phyloP scores from a whole-genome alignment of 306 rosid genomes.

The Corylus americana region DNA sequence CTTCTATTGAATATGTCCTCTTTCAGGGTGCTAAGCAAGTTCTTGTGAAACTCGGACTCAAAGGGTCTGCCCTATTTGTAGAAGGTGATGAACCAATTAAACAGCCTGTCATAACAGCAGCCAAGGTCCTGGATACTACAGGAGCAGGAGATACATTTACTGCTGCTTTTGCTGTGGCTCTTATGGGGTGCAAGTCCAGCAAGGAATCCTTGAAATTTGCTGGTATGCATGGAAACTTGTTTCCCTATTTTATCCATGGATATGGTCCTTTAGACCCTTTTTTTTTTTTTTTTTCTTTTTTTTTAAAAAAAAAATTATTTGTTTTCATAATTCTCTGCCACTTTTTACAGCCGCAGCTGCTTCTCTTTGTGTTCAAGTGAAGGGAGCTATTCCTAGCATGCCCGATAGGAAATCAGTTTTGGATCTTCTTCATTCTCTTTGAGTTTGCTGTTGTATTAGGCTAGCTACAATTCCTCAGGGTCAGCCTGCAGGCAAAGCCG shows the following conservation, averaged over 20 bases:
- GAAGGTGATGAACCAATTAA: constrained; percentile 81
- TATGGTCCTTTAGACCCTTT: constrained; percentile 1
- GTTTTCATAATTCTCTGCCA: constrained; percentile 15
- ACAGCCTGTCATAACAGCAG: constrained; percentile 63
- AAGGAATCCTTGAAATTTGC: constrained; percentile 78
- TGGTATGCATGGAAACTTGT: constrained; percentile 37
- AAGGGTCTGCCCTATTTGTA: constrained; percentile 79
- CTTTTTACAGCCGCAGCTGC: constrained; percentile 81
- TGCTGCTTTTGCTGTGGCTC: constrained; percentile 88
- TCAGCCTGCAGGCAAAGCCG: no score
- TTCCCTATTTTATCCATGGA: constrained; percentile 10
- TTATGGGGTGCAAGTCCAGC: constrained; percentile 77
- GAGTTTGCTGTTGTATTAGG: constrained; percentile 24
- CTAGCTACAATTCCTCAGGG: no score
- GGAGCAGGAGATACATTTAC: constrained; percentile 98
- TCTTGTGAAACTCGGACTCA: constrained; percentile 82
- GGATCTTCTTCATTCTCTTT: constrained; percentile 59
- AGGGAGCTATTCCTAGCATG: constrained; percentile 98
- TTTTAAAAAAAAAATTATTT: no score
- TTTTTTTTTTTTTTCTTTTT: no score
- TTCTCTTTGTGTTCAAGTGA: constrained; percentile 92
- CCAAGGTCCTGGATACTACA: constrained; percentile 74
- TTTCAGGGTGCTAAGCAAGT: constrained; percentile 85
- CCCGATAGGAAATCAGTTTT: constrained; percentile 77
- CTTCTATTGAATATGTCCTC: constrained; percentile 18